phyloP scores from a whole-genome alignment of 805 yeast species.

The Suhomyces sp. region DNA sequence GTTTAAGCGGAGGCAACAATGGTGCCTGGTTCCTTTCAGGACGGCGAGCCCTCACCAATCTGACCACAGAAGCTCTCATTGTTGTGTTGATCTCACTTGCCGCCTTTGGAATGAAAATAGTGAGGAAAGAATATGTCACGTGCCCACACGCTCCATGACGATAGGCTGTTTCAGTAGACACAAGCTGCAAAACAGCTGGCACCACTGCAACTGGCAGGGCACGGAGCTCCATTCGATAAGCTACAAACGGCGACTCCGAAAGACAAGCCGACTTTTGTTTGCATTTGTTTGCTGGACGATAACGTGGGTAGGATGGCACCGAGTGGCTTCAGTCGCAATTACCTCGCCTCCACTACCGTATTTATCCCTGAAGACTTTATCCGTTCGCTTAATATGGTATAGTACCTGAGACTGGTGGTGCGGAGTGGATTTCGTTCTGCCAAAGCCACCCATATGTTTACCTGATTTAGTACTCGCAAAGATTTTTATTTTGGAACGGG shows the following conservation, averaged over 20 bases:
- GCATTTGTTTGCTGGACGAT: neutral
- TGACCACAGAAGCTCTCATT: constrained; percentile 39
- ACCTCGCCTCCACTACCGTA: neutral
- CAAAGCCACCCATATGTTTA: neutral
- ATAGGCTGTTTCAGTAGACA: no score
- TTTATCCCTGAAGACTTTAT: neutral
- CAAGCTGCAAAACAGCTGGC: neutral
- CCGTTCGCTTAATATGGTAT: neutral
- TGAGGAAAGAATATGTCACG: neutral
- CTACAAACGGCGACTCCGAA: neutral
- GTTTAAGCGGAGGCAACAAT: constrained; percentile 74
- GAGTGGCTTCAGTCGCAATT: neutral
- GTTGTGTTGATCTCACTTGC: neutral
- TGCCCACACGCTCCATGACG: neutral
- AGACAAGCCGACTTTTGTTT: neutral
- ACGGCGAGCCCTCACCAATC: constrained; percentile 39
- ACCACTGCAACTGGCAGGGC: neutral
- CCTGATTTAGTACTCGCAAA: neutral
- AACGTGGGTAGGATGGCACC: neutral
- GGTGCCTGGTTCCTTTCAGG: constrained; percentile 41
- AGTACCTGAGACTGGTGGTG: neutral
- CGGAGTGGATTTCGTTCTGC: neutral
- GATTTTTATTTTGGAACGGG: neutral
- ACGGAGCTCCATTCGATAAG: neutral
- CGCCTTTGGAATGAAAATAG: neutral